Evolutionary conservation across 805 yeast species (phyloP), one percentile per base, ranked within the genome.

Genomic region (Naumovozyma dairenensis): DNA sequence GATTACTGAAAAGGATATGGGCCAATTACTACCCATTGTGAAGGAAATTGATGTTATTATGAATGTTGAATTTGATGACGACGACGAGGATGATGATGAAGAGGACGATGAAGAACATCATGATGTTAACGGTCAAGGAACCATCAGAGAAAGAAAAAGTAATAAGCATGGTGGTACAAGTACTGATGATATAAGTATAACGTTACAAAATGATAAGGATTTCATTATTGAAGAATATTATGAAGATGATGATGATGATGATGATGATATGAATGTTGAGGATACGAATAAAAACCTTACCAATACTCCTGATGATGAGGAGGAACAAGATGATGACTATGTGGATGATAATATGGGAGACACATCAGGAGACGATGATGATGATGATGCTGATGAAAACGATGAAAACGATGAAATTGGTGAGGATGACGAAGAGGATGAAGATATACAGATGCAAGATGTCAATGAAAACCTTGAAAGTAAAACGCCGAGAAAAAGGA

Each of bases 21-120:
- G 40, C 5, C 32, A 54, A 4, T 39, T 29, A 4, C 35, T 48
- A 6, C 28, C 31, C 8, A 53, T 57, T 33, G 37, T 55, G 2
- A 47, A 46, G 30, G 55, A 56, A 9, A 44, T 58, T 13, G 61
- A 57, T 25, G 36, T 41, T 9, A 45, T 55, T 3, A 53, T 58
- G 50, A 50, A 53, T 20, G 48, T 42, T 3, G 52, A 51, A 39
- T 45, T 52, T 26, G 62, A 55, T 7, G 55, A 42, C 33, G 60
- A 53, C 10, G 62, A 54, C 16, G 46, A 43, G 29, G 42, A 60
- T 35, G 59, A 45, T 37, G 50, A 57, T 34, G 51, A 46, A 6
- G 46, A 46, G 2, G 43, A 31, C 29, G 49, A 46, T 5, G 35
- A 32, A 16, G 24, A 18, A 7, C 34, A 30, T 16, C 24, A 31